These are phyloP conservation scores for Discostella pseudostelligera DNA, from an alignment of 108 stramenopile genomes.

Conservation along the genomic window DNA sequence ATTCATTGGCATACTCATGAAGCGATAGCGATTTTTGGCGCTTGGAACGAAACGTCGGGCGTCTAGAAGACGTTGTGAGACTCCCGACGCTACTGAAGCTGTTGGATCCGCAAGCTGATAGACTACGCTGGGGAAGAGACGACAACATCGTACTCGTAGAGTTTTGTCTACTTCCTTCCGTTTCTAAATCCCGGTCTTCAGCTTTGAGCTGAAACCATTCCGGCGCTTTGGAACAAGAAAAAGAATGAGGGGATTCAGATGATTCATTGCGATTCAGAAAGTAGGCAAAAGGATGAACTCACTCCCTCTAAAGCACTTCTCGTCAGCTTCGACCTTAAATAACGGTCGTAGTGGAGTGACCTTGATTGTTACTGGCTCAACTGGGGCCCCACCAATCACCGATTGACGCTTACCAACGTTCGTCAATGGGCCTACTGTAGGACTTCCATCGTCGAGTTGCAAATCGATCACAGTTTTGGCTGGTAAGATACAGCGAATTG, in stretches of 20 bases:
- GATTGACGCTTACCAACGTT: conserved; percentile 24
- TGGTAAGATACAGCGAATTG: conserved; percentile 74
- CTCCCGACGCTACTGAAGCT: conserved; percentile 34
- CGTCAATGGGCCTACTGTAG: conserved; percentile 26
- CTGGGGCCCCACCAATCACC: conserved; percentile 61
- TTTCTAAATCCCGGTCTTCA: conserved; percentile 23
- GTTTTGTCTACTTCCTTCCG: conserved; percentile 7
- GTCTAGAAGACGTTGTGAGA: conserved; percentile 23
- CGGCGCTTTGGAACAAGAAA: conserved; percentile 13
- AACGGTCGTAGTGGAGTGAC: conserved; percentile 83
- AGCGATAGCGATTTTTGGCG: conserved; percentile 17
- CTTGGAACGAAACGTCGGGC: conserved; percentile 23
- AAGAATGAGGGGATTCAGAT: not conserved
- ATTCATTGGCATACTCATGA: conserved; percentile 21
- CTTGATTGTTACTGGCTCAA: conserved; percentile 79
- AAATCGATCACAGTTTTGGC: conserved; percentile 81
- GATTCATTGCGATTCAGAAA: not conserved
- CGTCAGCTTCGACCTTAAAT: conserved; percentile 44
- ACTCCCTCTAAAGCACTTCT: conserved; percentile 62
- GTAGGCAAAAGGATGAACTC: conserved; percentile 43
- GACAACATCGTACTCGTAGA: not conserved
- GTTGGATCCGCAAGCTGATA: conserved; percentile 29
- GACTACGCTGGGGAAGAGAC: conserved; percentile 22
- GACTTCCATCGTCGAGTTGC: conserved; percentile 79
- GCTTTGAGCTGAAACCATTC: conserved; percentile 51